These are phyloP conservation scores for Cadophora luteo-olivacea DNA, from an alignment of 2,329 filamentous ascomycete genomes.

Conservation along the genomic window DNA sequence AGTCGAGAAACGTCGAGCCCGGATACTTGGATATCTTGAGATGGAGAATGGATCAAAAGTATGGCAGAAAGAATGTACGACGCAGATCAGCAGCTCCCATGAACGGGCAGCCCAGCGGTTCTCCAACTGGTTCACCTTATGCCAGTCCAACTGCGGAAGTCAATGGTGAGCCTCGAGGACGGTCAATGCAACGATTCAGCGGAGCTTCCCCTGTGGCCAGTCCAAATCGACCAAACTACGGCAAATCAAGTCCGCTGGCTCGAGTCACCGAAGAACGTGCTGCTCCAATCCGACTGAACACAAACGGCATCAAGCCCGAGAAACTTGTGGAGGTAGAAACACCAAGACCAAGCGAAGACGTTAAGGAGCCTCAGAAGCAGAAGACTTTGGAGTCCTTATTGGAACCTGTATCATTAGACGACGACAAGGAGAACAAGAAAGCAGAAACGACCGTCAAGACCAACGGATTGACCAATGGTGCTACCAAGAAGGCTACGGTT, in stretches of 20 bases:
- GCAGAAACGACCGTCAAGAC: conserved; percentile 28
- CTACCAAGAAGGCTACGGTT: conserved; percentile 41
- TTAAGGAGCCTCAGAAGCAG: conserved; percentile 35
- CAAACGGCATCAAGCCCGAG: conserved; percentile 35
- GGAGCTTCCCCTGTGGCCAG: conserved; percentile 68
- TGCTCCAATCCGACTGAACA: conserved; percentile 38
- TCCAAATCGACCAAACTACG: conserved; percentile 68
- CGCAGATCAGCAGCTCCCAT: conserved; percentile 56
- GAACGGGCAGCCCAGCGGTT: conserved; percentile 47
- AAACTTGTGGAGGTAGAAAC: conserved; percentile 47
- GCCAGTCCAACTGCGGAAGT: conserved; percentile 67
- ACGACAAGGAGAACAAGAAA: conserved; percentile 43
- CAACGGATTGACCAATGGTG: conserved; percentile 36
- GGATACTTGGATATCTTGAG: conserved; percentile 93
- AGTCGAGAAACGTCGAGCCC: conserved; percentile 85
- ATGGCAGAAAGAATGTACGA: conserved; percentile 65
- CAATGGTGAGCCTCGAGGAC: conserved; percentile 67
- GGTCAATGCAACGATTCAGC: conserved; percentile 73
- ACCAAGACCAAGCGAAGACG: conserved; percentile 42
- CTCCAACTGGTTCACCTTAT: conserved; percentile 66
- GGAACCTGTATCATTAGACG: conserved; percentile 37
- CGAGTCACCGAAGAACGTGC: conserved; percentile 73
- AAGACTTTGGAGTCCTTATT: conserved; percentile 41
- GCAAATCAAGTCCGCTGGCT: conserved; percentile 75
- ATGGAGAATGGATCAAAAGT: conserved; percentile 96